Conservation (phyloP, 495 filamentous ascomycete genomes). For the Tuber brumale region DNA sequence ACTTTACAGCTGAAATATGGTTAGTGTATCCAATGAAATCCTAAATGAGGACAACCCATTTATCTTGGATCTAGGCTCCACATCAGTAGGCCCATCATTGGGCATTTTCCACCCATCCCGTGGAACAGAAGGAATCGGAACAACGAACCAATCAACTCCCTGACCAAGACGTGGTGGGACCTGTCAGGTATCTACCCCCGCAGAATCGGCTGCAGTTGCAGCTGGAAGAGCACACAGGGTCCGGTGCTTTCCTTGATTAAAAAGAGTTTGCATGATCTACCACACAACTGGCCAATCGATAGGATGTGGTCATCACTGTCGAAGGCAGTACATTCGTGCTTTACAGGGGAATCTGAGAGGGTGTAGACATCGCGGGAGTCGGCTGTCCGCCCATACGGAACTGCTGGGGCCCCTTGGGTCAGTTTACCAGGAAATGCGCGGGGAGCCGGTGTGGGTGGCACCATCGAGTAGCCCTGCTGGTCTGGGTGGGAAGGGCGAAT, state of each 20-base stretch:
- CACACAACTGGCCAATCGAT: background rate
- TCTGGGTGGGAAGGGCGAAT: background rate
- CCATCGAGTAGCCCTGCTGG: background rate
- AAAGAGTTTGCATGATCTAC: background rate
- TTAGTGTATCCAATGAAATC: background rate
- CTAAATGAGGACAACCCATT: background rate
- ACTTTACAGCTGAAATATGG: background rate
- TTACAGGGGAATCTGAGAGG: background rate
- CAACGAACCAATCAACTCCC: background rate
- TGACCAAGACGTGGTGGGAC: background rate
- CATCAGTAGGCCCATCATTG: background rate
- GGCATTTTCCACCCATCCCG: background rate
- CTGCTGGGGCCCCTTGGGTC: background rate
- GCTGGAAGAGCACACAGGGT: background rate
- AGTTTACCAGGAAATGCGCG: background rate
- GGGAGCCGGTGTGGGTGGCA: background rate
- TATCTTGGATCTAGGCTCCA: background rate
- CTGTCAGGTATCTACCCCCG: background rate
- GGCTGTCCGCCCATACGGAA: background rate
- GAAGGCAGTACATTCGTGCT: background rate
- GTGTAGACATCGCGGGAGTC: background rate
- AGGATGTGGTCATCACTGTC: background rate
- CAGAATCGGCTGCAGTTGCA: background rate
- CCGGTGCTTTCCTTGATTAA: background rate
- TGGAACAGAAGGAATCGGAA: background rate